Conservation (phyloP, 2,329 filamentous ascomycete species). For the Diatrype stigma region DNA sequence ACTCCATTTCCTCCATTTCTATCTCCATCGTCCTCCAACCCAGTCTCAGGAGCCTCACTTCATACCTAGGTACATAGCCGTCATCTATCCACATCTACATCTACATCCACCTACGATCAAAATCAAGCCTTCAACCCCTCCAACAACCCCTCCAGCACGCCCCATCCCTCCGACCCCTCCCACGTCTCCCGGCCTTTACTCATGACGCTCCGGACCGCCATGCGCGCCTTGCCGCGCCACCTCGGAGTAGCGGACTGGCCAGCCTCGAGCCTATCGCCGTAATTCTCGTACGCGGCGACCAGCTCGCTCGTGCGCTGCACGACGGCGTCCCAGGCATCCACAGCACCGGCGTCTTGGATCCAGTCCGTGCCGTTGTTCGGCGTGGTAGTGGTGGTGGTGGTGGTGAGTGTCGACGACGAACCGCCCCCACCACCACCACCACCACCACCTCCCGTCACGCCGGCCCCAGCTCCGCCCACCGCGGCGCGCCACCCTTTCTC, state of each 20-base stretch:
- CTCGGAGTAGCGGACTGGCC: slow-evolving; percentile 74
- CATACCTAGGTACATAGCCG: no score
- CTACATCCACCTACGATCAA: slow-evolving; percentile 1
- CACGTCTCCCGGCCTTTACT: slow-evolving; percentile 76
- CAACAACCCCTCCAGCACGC: slow-evolving; percentile 52
- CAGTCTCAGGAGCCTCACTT: no score
- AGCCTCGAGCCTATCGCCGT: slow-evolving; percentile 60
- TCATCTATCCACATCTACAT: background rate
- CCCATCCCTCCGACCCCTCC: slow-evolving; percentile 73
- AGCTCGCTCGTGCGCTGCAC: slow-evolving; percentile 77
- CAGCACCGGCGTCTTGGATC: slow-evolving; percentile 55
- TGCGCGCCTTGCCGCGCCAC: slow-evolving; percentile 88
- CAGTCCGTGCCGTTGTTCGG: slow-evolving; percentile 39
- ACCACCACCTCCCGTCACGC: slow-evolving; percentile 11
- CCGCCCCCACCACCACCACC: slow-evolving; percentile 54
- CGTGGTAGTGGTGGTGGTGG: slow-evolving; percentile 42
- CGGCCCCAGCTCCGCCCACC: slow-evolving; percentile 42
- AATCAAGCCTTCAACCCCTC: slow-evolving; percentile 40
- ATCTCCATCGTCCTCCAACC: no score
- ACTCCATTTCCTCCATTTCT: no score
- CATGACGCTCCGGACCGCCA: slow-evolving; percentile 77
- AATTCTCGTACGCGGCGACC: slow-evolving; percentile 78
- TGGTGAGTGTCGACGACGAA: slow-evolving; percentile 62
- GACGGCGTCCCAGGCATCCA: slow-evolving; percentile 64
- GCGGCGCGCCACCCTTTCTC: slow-evolving; percentile 87